Percentiles rank a stretch among this genome's conserved stretches.
Conservation (phyloP, 2,329 filamentous ascomycete species). For the Hymenoscyphus salicellus region DNA sequence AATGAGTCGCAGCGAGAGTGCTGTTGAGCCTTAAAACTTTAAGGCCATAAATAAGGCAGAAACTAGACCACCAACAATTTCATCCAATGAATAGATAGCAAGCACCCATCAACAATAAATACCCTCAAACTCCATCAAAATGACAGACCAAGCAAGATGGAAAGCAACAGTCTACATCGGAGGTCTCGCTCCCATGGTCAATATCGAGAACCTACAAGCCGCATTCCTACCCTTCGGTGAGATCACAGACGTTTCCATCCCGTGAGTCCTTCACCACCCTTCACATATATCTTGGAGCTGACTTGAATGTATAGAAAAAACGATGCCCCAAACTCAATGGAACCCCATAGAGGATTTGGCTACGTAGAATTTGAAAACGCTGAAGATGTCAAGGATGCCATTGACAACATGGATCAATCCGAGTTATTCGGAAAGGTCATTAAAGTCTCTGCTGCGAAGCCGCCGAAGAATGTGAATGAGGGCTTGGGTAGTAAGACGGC, state of each 20-base stretch:
- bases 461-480: slow-evolving; percentile 83
- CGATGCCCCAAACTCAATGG: slow-evolving; percentile 72
- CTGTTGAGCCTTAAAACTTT: too few relatives aligned
- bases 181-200: slow-evolving; percentile 78
- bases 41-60: too few relatives aligned
- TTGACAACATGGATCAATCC: slow-evolving; percentile 98
- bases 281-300: not conserved
- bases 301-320: slow-evolving; percentile 54
- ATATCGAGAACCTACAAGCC: slow-evolving; percentile 71
- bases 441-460: slow-evolving; percentile 88
- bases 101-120: not conserved
- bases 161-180: slow-evolving; percentile 93
- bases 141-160: slow-evolving; percentile 80
- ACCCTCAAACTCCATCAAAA: slow-evolving; percentile 39
- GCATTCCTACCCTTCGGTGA: slow-evolving; percentile 97
- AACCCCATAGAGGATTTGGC: slow-evolving; percentile 86
- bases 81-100: not conserved
- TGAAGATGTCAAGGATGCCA: slow-evolving; percentile 86
- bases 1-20: too few relatives aligned
- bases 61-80: not conserved
- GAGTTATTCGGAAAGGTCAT: slow-evolving; percentile 91
- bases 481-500: slow-evolving; percentile 90
- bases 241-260: slow-evolving; percentile 85
- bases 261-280: slow-evolving; percentile 39
- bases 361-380: slow-evolving; percentile 91